Evolutionary conservation across 176 grass and related monocot species (phyloP), one percentile per base, ranked within the genome.

Genomic region (Tillandsia fasciculata): DNA sequence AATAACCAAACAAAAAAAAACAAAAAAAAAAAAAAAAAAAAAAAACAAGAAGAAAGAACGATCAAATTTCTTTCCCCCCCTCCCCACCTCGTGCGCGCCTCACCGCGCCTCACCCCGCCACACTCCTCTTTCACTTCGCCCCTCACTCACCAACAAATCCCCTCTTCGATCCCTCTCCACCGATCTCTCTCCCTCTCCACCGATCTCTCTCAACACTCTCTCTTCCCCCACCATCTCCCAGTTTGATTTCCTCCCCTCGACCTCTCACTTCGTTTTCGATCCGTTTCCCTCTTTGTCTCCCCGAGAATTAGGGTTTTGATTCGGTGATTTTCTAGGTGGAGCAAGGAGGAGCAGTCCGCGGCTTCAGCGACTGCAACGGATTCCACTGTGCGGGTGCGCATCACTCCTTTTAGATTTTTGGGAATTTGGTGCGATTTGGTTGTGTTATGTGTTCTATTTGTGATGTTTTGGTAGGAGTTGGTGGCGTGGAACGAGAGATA

Each of bases 271-370:
- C 14, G 48, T 70, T 57, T 26, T 15, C 2, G 33, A 63, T 83
- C 2, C 49, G 4, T 10, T 54, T 76, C 47, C 28, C 0, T 65
- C 13, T 26, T 33, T 5, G 13, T 23, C 15, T n/a, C 23, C 48
- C 27, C 33, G 33, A 42, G 33, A 42, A 42, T 42, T 42, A 42
- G 33, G 33, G 14, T 7, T 65, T 63, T 49, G 29, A 22, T 33
- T 14, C 80, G 67, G 56, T 64, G 65, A 69, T 12, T 67, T 48
- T 71, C 49, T 63, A 96, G 92, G 79, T 89, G 88, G 92, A n/a
- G 72, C 78, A 91, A 87, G 83, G 92, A 96, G 69, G 88, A 96
- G 80, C 92, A 96, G 51, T 91, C 86, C 6, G 74, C 81, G 52
- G 88, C 88, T 1, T 56, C 87, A 50, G 80, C 81, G 50, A 87